Base-by-base conservation (phyloP, 208 protist genomes). In the Jaenimonas drosophilae region DNA sequence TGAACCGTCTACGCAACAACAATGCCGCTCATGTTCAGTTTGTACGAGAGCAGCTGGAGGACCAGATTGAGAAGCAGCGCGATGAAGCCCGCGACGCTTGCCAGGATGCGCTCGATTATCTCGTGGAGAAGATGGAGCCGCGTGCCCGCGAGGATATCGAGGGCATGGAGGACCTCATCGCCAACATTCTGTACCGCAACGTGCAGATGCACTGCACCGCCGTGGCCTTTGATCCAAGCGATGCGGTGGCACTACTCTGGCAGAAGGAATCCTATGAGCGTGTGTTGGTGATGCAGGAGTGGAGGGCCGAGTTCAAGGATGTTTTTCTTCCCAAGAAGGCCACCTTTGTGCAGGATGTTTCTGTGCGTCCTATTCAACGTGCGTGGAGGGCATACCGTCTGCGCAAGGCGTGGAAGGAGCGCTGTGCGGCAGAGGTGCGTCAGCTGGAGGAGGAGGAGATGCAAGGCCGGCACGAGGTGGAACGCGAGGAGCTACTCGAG, bases 221-320 rank as follows among this genome's bases (percentile, higher is more conserved):
- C 20, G 11, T 4, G 3, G 24, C 19, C 40, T 12, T 20, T 33
- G 4, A 25, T 50, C 26, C 55, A 52, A 27, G 37, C 32, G 43
- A 70, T 50, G 29, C 32, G 20, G 36, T 70, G 30, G 56, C 64
- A n/a, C 58, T 70, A 0, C 27, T 82, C 11, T 67, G 55, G 55
- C 64, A 74, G 41, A 34, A 69, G 23, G 68, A 77, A 44, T 67
- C 50, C 14, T 67, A 74, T 42, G 68, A 66, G 51, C 59, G 68
- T n/a, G 48, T 72, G 31, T 17, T 44, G 20, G 44, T 74, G 16
- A 42, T 25, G 38, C 40, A 50, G 27, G 54, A 59, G 43, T 65
- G 61, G 57, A 40, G 33, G 4, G 58, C 38, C 26, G 48, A 2
- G 1, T 64, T 67, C 38, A 57, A 58, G 24, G 28, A 45, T 4